phyloP scores from a whole-genome alignment of 2,329 filamentous ascomycete species.

The Colletotrichum lindemuthianum region DNA sequence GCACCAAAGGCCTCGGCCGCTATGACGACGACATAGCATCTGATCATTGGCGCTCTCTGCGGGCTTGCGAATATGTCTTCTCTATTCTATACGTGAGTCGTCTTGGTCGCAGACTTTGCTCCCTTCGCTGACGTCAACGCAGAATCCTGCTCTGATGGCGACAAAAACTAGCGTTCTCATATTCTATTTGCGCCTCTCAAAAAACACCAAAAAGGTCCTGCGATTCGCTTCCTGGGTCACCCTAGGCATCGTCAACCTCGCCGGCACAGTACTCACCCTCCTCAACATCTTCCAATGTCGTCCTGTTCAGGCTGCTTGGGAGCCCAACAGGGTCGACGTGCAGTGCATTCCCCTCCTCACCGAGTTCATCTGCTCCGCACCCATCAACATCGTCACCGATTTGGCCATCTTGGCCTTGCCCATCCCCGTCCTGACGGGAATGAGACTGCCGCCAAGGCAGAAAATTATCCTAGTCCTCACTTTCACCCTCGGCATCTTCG shows the following conservation, averaged over 20 bases:
- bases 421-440: slow-evolving; percentile 86
- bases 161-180: slow-evolving; percentile 93
- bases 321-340: slow-evolving; percentile 45
- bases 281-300: slow-evolving; percentile 89
- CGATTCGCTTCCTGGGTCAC: slow-evolving; percentile 85
- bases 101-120: neutral
- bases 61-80: slow-evolving; percentile 71
- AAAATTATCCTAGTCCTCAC: slow-evolving; percentile 89
- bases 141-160: slow-evolving; percentile 91
- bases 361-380: slow-evolving; percentile 78
- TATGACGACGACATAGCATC: slow-evolving; percentile 69
- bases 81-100: slow-evolving; percentile 68
- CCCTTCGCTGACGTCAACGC: slow-evolving; percentile 25
- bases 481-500: slow-evolving; percentile 88
- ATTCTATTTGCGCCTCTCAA: slow-evolving; percentile 87
- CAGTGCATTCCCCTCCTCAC: slow-evolving; percentile 68
- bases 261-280: slow-evolving; percentile 82
- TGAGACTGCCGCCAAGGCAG: slow-evolving; percentile 85
- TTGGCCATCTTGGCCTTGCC: slow-evolving; percentile 87
- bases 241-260: slow-evolving; percentile 79
- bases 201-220: slow-evolving; percentile 79
- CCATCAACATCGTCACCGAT: slow-evolving; percentile 92
- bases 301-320: slow-evolving; percentile 78
- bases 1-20: slow-evolving; percentile 72
- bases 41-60: slow-evolving; percentile 61